Conservation (phyloP, 768 basidiomycete genomes). For the Boletales sp. region DNA sequence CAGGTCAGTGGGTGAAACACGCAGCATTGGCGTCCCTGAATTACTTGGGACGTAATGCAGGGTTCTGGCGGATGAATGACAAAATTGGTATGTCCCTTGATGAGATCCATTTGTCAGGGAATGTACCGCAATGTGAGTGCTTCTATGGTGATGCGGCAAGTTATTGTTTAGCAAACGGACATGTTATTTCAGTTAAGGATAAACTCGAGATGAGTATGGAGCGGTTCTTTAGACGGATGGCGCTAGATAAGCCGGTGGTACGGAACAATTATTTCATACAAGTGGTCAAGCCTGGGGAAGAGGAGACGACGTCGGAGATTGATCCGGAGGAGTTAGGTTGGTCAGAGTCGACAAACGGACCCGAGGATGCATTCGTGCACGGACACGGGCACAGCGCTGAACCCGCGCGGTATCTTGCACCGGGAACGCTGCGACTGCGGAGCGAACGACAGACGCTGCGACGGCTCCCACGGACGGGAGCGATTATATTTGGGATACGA, state of each 20-base stretch:
- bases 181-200: constrained; percentile 43
- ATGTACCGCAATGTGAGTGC: constrained; percentile 67
- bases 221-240: constrained; percentile 65
- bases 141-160: not conserved
- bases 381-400: constrained; percentile 26
- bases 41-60: constrained; percentile 32
- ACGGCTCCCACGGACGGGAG: constrained; percentile 59
- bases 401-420: constrained; percentile 21
- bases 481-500: constrained; percentile 65
- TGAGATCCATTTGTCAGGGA: constrained; percentile 66
- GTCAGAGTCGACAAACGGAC: constrained; percentile 51
- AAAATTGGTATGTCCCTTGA: constrained; percentile 72
- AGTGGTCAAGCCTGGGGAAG: constrained; percentile 29
- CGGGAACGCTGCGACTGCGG: constrained; percentile 50
- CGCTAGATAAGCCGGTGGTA: constrained; percentile 63
- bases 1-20: constrained; percentile 40
- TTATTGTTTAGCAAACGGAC: not conserved
- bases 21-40: not conserved
- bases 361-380: constrained; percentile 44
- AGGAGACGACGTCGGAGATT: constrained; percentile 17
- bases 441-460: constrained; percentile 66
- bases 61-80: constrained; percentile 73
- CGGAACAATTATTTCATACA: constrained; percentile 66
- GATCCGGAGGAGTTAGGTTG: constrained; percentile 69
- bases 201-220: constrained; percentile 62